phyloP scores from a whole-genome alignment of 2,329 filamentous ascomycete genomes.

The Cercospora sojina region DNA sequence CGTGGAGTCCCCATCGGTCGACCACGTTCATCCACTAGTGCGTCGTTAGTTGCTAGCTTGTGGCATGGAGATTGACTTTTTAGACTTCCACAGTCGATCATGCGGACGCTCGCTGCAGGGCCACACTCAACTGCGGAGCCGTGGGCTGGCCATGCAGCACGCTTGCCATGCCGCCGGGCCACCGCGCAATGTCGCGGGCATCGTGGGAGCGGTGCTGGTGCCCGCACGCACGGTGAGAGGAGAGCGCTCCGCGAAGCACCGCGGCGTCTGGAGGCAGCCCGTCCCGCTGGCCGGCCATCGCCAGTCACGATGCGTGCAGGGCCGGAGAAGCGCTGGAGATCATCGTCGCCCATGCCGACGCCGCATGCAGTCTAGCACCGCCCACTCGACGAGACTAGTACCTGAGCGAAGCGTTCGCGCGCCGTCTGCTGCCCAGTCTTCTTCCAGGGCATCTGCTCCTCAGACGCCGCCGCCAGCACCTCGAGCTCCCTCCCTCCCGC shows the following conservation, averaged over 20 bases:
- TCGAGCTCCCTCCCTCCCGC: background rate
- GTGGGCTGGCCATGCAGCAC: background rate
- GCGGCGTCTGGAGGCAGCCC: background rate
- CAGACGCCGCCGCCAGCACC: background rate
- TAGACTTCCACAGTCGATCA: slow-evolving; percentile 1
- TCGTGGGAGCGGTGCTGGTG: background rate
- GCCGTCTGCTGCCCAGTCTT: background rate
- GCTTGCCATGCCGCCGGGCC: background rate
- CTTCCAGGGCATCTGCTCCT: background rate
- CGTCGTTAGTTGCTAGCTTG: background rate
- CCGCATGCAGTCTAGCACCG: background rate
- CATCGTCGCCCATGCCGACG: background rate
- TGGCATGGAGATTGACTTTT: background rate
- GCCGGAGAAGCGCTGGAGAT: background rate
- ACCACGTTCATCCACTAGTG: background rate
- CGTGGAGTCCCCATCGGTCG: background rate
- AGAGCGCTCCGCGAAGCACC: background rate
- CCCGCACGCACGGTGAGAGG: background rate
- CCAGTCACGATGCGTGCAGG: background rate
- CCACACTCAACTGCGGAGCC: background rate
- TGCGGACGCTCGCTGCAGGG: background rate
- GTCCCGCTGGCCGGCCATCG: background rate
- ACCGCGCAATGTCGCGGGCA: background rate
- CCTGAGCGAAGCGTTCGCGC: slow-evolving; percentile 1
- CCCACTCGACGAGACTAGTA: background rate